Evolutionary conservation across 1,284 basidiomycete genomes (phyloP).

Genomic region (Cryptococcus sp.): DNA sequence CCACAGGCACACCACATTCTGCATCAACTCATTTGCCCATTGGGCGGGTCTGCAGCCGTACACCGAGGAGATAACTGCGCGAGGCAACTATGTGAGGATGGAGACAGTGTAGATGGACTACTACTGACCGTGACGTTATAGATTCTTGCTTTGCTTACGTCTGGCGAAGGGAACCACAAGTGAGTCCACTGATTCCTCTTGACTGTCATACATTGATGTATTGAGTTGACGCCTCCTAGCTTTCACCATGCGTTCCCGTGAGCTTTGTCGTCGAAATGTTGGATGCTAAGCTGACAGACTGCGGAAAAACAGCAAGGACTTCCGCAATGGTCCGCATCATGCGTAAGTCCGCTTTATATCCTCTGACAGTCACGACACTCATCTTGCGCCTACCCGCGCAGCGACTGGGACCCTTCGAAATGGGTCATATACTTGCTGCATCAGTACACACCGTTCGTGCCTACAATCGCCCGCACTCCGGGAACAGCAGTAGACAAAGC

Average conservation of each 20-base stretch:
- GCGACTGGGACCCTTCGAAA: conserved; percentile 79
- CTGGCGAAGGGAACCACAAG: conserved; percentile 78
- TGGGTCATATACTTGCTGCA: conserved; percentile 69
- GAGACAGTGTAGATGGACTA: background rate
- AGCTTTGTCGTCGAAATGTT: conserved; percentile 58
- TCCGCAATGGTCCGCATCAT: conserved; percentile 56
- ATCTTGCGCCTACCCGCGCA: conserved; percentile 51
- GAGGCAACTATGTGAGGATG: conserved; percentile 59
- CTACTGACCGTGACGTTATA: conserved; percentile 38
- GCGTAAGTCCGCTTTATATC: conserved; percentile 21
- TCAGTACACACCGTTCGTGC: conserved; percentile 59
- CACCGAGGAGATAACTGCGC: conserved; percentile 73
- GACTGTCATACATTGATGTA: background rate
- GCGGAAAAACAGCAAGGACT: conserved; percentile 33
- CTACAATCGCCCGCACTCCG: conserved; percentile 60
- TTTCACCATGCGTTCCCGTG: conserved; percentile 74
- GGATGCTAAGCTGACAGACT: conserved; percentile 29
- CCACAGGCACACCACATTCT: conserved; percentile 75
- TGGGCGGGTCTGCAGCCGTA: conserved; percentile 77
- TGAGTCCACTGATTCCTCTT: conserved; percentile 57
- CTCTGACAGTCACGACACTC: background rate
- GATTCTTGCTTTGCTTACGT: conserved; percentile 69
- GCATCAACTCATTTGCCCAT: conserved; percentile 78
- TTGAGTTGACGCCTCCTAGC: conserved; percentile 22
- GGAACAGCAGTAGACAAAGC: conserved; percentile 64